Evolutionary conservation across 371 early-diverging fungal species (phyloP).

Genomic region (Mortierella sp.): DNA sequence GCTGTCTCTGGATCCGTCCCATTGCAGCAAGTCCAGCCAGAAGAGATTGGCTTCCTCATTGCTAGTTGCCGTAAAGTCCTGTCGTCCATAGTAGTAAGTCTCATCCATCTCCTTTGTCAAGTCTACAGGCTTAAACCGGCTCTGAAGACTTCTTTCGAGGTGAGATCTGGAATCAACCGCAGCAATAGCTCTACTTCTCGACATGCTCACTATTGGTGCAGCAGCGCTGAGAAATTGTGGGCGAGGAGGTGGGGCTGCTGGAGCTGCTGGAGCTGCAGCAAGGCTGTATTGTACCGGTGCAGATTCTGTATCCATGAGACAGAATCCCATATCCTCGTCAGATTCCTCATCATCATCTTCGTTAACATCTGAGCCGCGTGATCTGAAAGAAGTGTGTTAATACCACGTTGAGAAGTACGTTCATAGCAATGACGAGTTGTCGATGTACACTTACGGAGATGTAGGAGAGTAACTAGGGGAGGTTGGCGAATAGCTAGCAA

Average conservation of each 20-base stretch:
- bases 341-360: background rate
- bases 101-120: constrained; percentile 50
- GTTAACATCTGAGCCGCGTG: too few species aligned
- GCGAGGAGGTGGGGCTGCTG: too few species aligned
- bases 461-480: constrained; percentile 11
- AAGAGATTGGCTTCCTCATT: constrained; percentile 49
- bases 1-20: constrained; percentile 23
- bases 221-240: too few species aligned
- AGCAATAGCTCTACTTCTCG: constrained; percentile 1
- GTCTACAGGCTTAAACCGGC: constrained; percentile 44
- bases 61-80: constrained; percentile 18
- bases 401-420: too few species aligned
- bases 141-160: constrained; percentile 7
- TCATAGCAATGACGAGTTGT: too few species aligned
- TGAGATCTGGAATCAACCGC: too few species aligned
- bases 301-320: constrained; percentile 1
- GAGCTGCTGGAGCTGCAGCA: background rate
- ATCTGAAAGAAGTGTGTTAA: too few species aligned
- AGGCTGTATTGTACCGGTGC: background rate
- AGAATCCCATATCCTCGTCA: constrained; percentile 20
- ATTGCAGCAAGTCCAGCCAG: constrained; percentile 62
- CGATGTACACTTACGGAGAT: too few species aligned
- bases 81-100: constrained; percentile 36
- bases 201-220: background rate
- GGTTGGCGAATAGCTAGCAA: background rate